Conservation (phyloP, 1,139 yeast genomes). For the Pichia sorboxylosa region DNA sequence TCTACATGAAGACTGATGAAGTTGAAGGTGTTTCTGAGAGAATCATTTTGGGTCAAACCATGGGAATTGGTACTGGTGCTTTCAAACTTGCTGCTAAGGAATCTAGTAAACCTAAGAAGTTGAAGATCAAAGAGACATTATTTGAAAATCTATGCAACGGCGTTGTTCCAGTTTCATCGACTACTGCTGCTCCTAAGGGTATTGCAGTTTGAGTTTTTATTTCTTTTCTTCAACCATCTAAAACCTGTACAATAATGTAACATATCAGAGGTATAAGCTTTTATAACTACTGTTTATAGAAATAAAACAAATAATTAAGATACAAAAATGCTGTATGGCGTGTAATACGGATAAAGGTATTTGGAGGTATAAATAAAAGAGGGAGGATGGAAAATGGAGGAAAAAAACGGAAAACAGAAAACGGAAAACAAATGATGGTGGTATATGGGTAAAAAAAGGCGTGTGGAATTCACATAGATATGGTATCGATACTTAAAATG, state of each 20-base stretch:
- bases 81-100: constrained; percentile 69
- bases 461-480: constrained; percentile 23
- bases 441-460: constrained; percentile 1
- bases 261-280: too few species aligned
- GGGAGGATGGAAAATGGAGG: too few species aligned
- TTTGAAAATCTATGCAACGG: constrained; percentile 44
- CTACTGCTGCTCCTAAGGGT: too few species aligned
- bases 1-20: constrained; percentile 89
- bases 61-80: constrained; percentile 96
- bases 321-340: too few species aligned
- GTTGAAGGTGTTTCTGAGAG: constrained; percentile 98
- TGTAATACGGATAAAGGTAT: too few species aligned
- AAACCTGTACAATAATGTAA: too few species aligned
- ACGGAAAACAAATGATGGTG: background rate
- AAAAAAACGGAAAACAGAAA: background rate
- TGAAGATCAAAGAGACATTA: constrained; percentile 42
- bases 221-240: too few species aligned
- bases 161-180: constrained; percentile 15
- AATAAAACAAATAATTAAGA: too few species aligned
- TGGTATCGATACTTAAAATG: constrained; percentile 37
- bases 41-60: constrained; percentile 93
- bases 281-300: too few species aligned
- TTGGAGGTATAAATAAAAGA: too few species aligned
- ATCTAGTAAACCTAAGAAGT: constrained; percentile 27
- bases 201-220: too few species aligned